phyloP scores from a whole-genome alignment of 257 asterid species.

The Echium plantagineum region DNA sequence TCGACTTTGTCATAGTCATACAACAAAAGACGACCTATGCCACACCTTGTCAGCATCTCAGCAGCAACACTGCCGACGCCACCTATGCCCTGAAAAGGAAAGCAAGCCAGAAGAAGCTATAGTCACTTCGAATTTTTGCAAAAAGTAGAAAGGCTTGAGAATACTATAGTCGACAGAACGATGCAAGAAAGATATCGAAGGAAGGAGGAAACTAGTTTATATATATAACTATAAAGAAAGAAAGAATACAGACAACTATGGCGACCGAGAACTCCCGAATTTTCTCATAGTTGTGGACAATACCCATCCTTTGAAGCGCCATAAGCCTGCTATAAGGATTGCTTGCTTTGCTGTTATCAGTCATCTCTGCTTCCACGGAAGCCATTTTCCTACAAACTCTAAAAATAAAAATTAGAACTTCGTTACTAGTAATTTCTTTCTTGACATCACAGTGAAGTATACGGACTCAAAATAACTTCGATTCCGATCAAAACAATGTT shows the following conservation, averaged over 20 bases:
- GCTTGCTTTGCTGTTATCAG: conserved; percentile 27
- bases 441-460: too few species aligned
- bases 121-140: not conserved
- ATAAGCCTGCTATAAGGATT: conserved; percentile 95
- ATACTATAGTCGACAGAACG: not conserved
- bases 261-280: conserved; percentile 82
- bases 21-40: conserved; percentile 89
- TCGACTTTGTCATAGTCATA: conserved; percentile 99
- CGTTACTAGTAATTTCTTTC: too few species aligned
- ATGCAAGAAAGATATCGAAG: not conserved
- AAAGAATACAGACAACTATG: conserved; percentile 62
- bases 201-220: not conserved
- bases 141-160: not conserved
- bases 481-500: too few species aligned
- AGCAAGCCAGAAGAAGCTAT: conserved; percentile 3
- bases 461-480: too few species aligned
- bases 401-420: not conserved
- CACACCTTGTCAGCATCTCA: conserved; percentile 99
- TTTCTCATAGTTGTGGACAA: conserved; percentile 83
- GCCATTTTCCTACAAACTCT: not conserved
- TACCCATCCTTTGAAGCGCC: conserved; percentile 99
- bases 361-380: conserved; percentile 6
- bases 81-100: conserved; percentile 79
- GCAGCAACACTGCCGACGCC: conserved; percentile 99
- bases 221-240: not conserved